Evolutionary conservation across 306 rosid species (phyloP).

Genomic region (Malus fusca): DNA sequence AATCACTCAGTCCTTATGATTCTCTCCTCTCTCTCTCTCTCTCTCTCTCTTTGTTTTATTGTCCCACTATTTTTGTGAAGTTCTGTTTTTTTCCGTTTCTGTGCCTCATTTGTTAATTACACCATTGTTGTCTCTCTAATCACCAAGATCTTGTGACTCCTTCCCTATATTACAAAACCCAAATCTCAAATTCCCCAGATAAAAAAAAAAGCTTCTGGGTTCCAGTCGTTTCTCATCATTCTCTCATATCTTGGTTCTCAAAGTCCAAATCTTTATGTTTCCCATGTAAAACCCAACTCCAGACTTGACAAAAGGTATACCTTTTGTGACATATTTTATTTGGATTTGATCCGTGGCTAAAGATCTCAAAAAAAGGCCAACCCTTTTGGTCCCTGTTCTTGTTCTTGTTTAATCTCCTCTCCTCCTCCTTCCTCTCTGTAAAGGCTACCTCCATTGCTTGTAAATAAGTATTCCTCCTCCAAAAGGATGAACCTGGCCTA

Average conservation of each 20-base stretch:
- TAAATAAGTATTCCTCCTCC: slow-evolving; percentile 20
- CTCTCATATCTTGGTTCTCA: not conserved
- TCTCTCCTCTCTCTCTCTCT: not conserved
- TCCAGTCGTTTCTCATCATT: not conserved
- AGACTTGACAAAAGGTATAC: not conserved
- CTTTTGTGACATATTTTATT: slow-evolving; percentile 19
- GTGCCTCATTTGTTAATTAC: not conserved
- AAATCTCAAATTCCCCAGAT: not conserved
- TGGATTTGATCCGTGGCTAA: slow-evolving; percentile 21
- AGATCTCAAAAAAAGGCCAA: slow-evolving; percentile 11
- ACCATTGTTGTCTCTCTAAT: not conserved
- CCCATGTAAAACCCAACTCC: not conserved
- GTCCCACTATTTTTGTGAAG: slow-evolving; percentile 2
- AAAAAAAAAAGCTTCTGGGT: not conserved
- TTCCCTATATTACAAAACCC: not conserved
- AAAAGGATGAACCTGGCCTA: slow-evolving; percentile 39
- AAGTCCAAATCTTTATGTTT: not conserved
- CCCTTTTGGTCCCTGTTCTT: not conserved
- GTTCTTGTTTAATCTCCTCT: slow-evolving; percentile 6
- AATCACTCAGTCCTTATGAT: not conserved
- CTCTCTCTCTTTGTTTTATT: not conserved
- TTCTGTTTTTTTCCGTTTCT: slow-evolving; percentile 4
- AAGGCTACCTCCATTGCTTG: slow-evolving; percentile 24
- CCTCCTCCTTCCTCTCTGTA: slow-evolving; percentile 24
- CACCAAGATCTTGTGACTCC: not conserved